These are phyloP conservation scores for Fusarium sp. DNA, from an alignment of 2,329 filamentous ascomycete species.

Conservation along the genomic window DNA sequence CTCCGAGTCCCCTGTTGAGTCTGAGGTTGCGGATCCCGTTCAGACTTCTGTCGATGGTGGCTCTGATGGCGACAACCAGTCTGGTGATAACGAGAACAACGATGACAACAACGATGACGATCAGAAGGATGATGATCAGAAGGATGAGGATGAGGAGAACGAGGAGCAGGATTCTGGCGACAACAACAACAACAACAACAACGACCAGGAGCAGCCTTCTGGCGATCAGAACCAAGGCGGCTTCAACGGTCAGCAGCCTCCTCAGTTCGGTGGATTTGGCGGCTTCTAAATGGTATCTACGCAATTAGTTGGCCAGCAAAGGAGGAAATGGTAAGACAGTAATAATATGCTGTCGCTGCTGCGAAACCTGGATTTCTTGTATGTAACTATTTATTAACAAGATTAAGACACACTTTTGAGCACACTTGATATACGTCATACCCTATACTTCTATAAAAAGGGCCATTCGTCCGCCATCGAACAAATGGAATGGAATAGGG, in stretches of 20 bases:
- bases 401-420: not conserved
- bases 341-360: not conserved
- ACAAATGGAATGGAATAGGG: not conserved
- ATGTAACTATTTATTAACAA: slow-evolving; percentile 5
- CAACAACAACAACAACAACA: not conserved
- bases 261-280: slow-evolving; percentile 14
- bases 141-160: slow-evolving; percentile 5
- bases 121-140: not conserved
- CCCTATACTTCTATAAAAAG: too few relatives aligned
- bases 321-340: too few relatives aligned
- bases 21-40: slow-evolving; percentile 7
- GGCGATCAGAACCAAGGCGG: not conserved
- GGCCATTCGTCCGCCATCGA: too few relatives aligned
- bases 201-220: not conserved
- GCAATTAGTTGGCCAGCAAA: too few relatives aligned
- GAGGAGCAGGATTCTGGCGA: not conserved
- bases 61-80: not conserved
- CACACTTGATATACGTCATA: not conserved
- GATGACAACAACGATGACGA: not conserved
- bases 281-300: not conserved
- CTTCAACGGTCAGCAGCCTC: slow-evolving; percentile 4
- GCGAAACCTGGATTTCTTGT: not conserved
- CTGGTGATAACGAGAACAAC: slow-evolving; percentile 6
- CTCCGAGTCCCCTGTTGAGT: not conserved
- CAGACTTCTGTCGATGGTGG: slow-evolving; percentile 8